Evolutionary conservation across 306 rosid genomes (phyloP).

Genomic region (Acmispon strigosus): DNA sequence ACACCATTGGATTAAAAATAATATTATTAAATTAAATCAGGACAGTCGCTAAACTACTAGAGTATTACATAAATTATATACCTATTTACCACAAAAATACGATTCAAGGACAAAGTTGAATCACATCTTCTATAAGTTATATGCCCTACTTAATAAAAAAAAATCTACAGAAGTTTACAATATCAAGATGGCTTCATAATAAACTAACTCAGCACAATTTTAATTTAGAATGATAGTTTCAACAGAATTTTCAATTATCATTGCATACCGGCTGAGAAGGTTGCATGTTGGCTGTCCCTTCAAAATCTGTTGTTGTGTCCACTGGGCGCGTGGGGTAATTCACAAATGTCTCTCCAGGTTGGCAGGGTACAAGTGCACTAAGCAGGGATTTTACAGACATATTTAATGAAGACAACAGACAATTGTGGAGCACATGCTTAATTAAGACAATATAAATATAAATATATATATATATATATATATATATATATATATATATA

Average conservation of each 20-base stretch:
- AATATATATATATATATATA: no score
- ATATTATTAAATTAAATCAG: neutral
- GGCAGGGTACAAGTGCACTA: conserved; percentile 84
- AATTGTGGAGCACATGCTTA: no score
- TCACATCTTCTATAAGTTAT: neutral
- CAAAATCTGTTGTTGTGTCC: conserved; percentile 87
- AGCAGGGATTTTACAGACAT: conserved; percentile 29
- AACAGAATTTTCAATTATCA: conserved; percentile 3
- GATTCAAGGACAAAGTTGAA: neutral
- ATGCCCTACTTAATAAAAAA: conserved; percentile 1
- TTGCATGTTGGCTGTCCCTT: conserved; percentile 88
- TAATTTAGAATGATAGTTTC: conserved; percentile 12
- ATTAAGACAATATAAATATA: no score
- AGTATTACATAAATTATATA: conserved; percentile 2
- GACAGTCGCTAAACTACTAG: conserved; percentile 3
- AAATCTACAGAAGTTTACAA: neutral
- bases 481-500: no score
- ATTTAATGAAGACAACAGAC: conserved; percentile 13
- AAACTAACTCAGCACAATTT: neutral
- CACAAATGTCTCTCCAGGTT: conserved; percentile 75
- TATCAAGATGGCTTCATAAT: conserved; percentile 3
- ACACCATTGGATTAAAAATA: neutral
- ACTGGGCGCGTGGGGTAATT: conserved; percentile 91
- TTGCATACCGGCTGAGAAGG: conserved; percentile 65
- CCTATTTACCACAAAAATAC: conserved; percentile 9